These are phyloP conservation scores for Globisporangium acanthophoron DNA, from an alignment of 352 stramenopile genomes.

Conservation along the genomic window DNA sequence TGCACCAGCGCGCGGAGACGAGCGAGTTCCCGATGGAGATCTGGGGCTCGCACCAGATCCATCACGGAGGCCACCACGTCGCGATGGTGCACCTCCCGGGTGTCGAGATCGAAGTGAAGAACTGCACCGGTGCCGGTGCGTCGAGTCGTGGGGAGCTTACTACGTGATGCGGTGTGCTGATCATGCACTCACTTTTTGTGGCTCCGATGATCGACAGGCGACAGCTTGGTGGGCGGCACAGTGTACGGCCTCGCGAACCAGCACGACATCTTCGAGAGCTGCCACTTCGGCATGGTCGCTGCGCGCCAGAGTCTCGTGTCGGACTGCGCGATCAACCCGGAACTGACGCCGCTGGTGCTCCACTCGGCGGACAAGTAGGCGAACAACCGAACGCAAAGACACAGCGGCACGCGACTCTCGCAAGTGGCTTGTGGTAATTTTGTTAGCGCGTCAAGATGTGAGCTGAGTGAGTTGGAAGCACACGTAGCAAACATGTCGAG, in stretches of 20 bases:
- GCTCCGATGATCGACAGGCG: slow-evolving; percentile 24
- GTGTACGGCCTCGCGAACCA: slow-evolving; percentile 67
- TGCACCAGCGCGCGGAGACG: slow-evolving; percentile 21
- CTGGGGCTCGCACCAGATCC: slow-evolving; percentile 51
- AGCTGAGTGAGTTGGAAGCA: neutral
- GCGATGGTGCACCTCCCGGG: slow-evolving; percentile 66
- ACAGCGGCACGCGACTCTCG: neutral
- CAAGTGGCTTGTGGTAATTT: neutral
- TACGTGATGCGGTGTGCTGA: neutral
- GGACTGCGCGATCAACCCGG: slow-evolving; percentile 57
- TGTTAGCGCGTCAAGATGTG: neutral
- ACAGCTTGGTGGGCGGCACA: slow-evolving; percentile 71
- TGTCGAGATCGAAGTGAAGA: slow-evolving; percentile 43
- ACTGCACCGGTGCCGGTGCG: slow-evolving; percentile 73
- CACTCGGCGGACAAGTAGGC: slow-evolving; percentile 6
- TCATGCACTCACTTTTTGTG: neutral
- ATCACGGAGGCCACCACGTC: slow-evolving; percentile 31
- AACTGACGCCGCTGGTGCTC: slow-evolving; percentile 34
- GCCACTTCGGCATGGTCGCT: slow-evolving; percentile 71
- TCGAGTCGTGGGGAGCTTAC: neutral
- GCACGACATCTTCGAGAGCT: slow-evolving; percentile 57
- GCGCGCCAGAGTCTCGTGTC: slow-evolving; percentile 62
- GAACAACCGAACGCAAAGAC: neutral
- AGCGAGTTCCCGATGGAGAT: slow-evolving; percentile 41
- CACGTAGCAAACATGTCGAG: neutral